phyloP scores from a whole-genome alignment of 169 alveolate genomes.

The Eimeria falciformis region DNA sequence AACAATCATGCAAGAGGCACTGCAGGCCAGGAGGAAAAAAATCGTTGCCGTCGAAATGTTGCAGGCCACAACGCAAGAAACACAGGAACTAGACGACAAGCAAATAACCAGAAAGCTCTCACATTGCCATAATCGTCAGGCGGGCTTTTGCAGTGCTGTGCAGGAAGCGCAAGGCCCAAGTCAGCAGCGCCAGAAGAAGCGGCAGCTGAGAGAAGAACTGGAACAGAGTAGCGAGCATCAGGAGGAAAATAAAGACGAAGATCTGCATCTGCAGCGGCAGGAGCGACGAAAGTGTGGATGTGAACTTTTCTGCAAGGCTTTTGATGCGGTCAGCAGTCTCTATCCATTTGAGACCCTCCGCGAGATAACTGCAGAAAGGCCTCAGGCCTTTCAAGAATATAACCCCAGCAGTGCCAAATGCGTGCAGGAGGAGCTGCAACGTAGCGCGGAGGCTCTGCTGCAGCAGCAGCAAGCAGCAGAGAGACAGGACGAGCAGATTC shows the following conservation, averaged over 20 bases:
- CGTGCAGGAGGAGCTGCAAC: not conserved
- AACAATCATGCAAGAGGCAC: slow-evolving; percentile 56
- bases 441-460: not conserved
- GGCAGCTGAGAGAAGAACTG: not conserved
- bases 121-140: no score
- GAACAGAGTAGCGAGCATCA: not conserved
- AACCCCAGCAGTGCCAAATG: not conserved
- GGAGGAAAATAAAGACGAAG: not conserved
- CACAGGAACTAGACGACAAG: not conserved
- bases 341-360: not conserved
- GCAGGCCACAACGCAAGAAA: not conserved
- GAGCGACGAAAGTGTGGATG: not conserved
- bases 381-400: not conserved
- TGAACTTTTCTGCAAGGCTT: not conserved
- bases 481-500: slow-evolving; percentile 18
- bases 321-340: not conserved
- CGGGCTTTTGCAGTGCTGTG: no score
- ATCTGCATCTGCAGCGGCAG: slow-evolving; percentile 18
- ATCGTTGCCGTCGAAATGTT: slow-evolving; percentile 31
- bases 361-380: not conserved
- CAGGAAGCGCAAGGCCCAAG: not conserved
- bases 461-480: slow-evolving; percentile 47
- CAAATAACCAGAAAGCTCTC: not conserved
- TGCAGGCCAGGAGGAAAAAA: not conserved
- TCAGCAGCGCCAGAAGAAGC: not conserved